Evolutionary conservation across 768 basidiomycete genomes (phyloP), one percentile per base, ranked within the genome.

Genomic region (Suillus subluteus): DNA sequence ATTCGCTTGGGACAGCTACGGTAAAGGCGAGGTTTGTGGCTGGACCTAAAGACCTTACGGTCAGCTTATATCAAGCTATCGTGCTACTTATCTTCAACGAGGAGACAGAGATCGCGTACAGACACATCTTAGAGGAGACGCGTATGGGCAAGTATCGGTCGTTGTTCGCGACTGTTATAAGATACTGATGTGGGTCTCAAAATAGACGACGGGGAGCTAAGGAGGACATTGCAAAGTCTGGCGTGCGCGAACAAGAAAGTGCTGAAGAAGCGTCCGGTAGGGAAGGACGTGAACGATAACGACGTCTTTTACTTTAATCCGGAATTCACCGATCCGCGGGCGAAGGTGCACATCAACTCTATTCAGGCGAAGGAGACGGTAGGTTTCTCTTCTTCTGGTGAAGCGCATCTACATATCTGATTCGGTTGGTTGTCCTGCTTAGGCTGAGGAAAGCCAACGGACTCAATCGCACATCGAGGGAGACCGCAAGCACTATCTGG

Each of bases 341-440:
- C 88, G 44, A 93, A 90, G 71, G 86, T 99, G 48, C 94, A 94
- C 78, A 96, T 99, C 80, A 97, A 96, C 73, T 93, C 96, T 26
- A 97, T 99, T 59, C 98, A 98, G 76, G 91, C 90, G 18, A 96
- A 96, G 74, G 91, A 96, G 70, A 89, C 95, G 67, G 95, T 96
- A 73, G 67, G 91, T 79, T 8, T 62, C 26, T 9, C 37, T 48
- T 52, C n/a, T 41, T 56, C 23, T 43, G 35, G 32, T 37, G 12
- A 37, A 56, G 35, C 11, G 21, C 32, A 56, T 56, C 12, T 21
- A 38, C 37, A 59, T 16, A 38, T 26, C 38, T 59, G 5, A 41
- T 30, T 41, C 3, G 38, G 58, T 21, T 41, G 16, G 26, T 26
- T 41, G 21, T 30, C 16, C 2, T 26, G 21, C 30, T n/a, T 70